A percentile compares a stretch with the other conserved stretches of the same genome.
Evolutionary conservation across 306 rosid genomes (phyloP).

Genomic region (Vigna reflexopilosa): DNA sequence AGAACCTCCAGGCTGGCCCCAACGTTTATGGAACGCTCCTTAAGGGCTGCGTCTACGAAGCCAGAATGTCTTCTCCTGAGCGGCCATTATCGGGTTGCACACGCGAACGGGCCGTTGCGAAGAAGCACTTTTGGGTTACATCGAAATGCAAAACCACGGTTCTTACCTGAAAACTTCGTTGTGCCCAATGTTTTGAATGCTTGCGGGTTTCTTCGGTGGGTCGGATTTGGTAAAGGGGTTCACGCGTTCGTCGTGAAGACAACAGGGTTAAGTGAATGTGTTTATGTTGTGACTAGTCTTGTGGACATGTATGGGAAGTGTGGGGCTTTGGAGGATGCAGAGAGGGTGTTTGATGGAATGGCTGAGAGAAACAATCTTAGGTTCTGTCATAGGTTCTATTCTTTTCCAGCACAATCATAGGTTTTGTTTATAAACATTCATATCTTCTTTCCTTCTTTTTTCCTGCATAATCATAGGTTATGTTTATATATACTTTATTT

Average conservation of each 20-base stretch:
- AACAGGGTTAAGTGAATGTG: conserved; percentile 59
- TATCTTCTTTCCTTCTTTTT: too few species aligned
- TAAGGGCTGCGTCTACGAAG: conserved; percentile 75
- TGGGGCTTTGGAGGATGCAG: conserved; percentile 65
- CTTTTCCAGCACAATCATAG: too few species aligned
- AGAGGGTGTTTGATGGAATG: conserved; percentile 70
- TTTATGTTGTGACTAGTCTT: conserved; percentile 73
- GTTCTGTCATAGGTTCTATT: too few species aligned
- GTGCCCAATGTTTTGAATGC: conserved; percentile 86
- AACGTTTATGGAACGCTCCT: conserved; percentile 74
- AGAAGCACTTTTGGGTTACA: conserved; percentile 60
- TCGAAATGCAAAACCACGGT: conserved; percentile 65
- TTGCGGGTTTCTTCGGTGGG: conserved; percentile 66
- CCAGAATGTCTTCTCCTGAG: conserved; percentile 80
- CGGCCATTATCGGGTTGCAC: conserved; percentile 73
- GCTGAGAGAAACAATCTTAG: conserved; percentile 48
- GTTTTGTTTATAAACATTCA: too few species aligned
- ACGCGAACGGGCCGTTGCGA: conserved; percentile 56
- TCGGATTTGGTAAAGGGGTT: conserved; percentile 60
- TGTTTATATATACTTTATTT: too few species aligned
- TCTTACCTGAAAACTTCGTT: conserved; percentile 75
- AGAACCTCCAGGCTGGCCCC: conserved; percentile 46
- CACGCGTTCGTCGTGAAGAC: conserved; percentile 71
- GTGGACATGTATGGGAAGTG: conserved; percentile 94
- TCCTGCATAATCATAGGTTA: too few species aligned